These are phyloP conservation scores for Zymoseptoria tritici DNA, from an alignment of 2,329 filamentous ascomycete genomes.

Conservation along the genomic window DNA sequence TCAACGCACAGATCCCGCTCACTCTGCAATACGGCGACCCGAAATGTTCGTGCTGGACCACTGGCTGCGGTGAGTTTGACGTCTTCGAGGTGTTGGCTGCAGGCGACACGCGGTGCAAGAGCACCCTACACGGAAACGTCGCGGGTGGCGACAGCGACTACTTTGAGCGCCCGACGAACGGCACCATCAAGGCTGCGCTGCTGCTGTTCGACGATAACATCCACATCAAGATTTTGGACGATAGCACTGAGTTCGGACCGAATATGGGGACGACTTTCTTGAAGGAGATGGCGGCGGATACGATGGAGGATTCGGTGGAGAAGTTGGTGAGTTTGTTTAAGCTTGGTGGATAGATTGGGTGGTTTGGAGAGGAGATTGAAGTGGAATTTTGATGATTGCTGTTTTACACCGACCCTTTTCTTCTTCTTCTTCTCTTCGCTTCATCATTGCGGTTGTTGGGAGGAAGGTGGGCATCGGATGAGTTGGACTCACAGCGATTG, in stretches of 20 bases:
- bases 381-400: neutral
- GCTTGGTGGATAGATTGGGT: constrained; percentile 1
- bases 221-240: constrained; percentile 47
- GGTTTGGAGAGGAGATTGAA: neutral
- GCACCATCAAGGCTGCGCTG: constrained; percentile 56
- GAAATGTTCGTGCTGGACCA: constrained; percentile 64
- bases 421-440: neutral
- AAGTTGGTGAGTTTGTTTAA: constrained; percentile 35
- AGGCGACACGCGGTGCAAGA: constrained; percentile 61
- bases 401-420: neutral
- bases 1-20: constrained; percentile 66
- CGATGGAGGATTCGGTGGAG: constrained; percentile 21
- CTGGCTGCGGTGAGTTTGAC: constrained; percentile 67
- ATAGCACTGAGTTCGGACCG: constrained; percentile 32
- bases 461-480: neutral
- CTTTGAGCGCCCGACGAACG: constrained; percentile 56
- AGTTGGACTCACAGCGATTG: neutral
- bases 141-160: constrained; percentile 63
- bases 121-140: constrained; percentile 58
- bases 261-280: constrained; percentile 30
- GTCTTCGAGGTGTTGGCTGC: constrained; percentile 62
- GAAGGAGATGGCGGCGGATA: constrained; percentile 29
- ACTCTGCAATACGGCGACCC: constrained; percentile 58
- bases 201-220: constrained; percentile 51
- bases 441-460: neutral